Conservation (phyloP, 1,284 basidiomycete species). For the Trichosporon ovoides region DNA sequence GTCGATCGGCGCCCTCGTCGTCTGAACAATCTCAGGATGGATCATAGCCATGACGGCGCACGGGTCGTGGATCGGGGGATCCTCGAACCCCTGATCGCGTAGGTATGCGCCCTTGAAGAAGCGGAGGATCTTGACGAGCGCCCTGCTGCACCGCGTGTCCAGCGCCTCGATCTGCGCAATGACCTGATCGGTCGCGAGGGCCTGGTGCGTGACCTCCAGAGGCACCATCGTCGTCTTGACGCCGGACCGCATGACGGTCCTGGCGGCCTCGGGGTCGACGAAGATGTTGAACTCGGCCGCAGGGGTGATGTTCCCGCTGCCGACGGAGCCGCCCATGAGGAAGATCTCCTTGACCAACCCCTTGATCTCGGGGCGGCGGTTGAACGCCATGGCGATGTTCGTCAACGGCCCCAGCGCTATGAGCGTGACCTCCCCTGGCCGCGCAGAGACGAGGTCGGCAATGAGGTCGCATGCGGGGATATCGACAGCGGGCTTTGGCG, state of each 20-base stretch:
- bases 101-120: slow-evolving; percentile 16
- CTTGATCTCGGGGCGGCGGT: slow-evolving; percentile 9
- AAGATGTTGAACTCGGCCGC: slow-evolving; percentile 25
- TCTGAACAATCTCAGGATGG: slow-evolving; percentile 9
- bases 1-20: slow-evolving; percentile 5
- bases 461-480: slow-evolving; percentile 17
- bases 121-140: slow-evolving; percentile 12
- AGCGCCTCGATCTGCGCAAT: slow-evolving; percentile 8
- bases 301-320: slow-evolving; percentile 15
- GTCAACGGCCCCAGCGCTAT: slow-evolving; percentile 23
- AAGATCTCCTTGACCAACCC: slow-evolving; percentile 15
- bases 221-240: slow-evolving; percentile 19
- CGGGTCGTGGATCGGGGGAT: slow-evolving; percentile 22
- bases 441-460: slow-evolving; percentile 13
- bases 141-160: slow-evolving; percentile 11
- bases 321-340: slow-evolving; percentile 23
- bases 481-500: slow-evolving; percentile 1
- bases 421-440: slow-evolving; percentile 16
- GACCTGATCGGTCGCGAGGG: slow-evolving; percentile 12
- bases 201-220: slow-evolving; percentile 23
- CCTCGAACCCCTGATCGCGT: slow-evolving; percentile 12
- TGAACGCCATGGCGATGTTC: slow-evolving; percentile 21
- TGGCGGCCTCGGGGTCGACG: slow-evolving; percentile 25
- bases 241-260: slow-evolving; percentile 13
- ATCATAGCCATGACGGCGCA: slow-evolving; percentile 19